Conservation (phyloP, 176 grass and related monocot genomes). For the Raddia guianensis region DNA sequence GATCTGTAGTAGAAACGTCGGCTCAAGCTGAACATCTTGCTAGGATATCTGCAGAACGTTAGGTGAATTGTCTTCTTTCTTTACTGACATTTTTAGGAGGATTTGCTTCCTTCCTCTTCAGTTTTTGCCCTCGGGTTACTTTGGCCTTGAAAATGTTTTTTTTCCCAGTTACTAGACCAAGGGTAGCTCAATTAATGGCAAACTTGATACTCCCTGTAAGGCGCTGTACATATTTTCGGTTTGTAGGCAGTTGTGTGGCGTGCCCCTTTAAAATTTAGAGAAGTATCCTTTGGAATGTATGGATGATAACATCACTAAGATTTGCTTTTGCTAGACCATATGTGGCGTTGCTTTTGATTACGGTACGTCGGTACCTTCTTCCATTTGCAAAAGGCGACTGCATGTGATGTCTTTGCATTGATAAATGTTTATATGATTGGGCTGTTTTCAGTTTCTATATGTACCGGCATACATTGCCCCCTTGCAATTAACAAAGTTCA, state of each 20-base stretch:
- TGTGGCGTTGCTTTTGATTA: neutral
- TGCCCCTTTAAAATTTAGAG: neutral
- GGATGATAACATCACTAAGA: slow-evolving; percentile 2
- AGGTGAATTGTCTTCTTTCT: slow-evolving; percentile 40
- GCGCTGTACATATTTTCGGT: slow-evolving; percentile 43
- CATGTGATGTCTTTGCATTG: neutral
- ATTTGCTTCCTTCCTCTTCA: slow-evolving; percentile 38
- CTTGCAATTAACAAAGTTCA: neutral
- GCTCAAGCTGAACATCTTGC: slow-evolving; percentile 48
- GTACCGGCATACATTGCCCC: neutral
- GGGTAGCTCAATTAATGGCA: slow-evolving; percentile 30
- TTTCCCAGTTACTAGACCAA: slow-evolving; percentile 36
- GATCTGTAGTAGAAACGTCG: slow-evolving; percentile 49
- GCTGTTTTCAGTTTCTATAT: neutral
- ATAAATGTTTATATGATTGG: neutral
- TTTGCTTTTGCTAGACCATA: neutral
- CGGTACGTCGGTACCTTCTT: neutral
- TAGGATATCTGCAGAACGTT: slow-evolving; percentile 47
- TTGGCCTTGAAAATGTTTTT: neutral
- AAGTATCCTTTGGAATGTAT: slow-evolving; percentile 10
- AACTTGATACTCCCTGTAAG: slow-evolving; percentile 28
- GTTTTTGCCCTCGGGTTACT: slow-evolving; percentile 28
- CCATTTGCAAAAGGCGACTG: neutral
- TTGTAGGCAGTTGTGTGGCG: slow-evolving; percentile 21
- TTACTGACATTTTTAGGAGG: slow-evolving; percentile 34